Percentiles rank a stretch among this genome's conserved stretches.
Evolutionary conservation across 371 early-diverging fungal species (phyloP).

Genomic region (Rozella allomycis): DNA sequence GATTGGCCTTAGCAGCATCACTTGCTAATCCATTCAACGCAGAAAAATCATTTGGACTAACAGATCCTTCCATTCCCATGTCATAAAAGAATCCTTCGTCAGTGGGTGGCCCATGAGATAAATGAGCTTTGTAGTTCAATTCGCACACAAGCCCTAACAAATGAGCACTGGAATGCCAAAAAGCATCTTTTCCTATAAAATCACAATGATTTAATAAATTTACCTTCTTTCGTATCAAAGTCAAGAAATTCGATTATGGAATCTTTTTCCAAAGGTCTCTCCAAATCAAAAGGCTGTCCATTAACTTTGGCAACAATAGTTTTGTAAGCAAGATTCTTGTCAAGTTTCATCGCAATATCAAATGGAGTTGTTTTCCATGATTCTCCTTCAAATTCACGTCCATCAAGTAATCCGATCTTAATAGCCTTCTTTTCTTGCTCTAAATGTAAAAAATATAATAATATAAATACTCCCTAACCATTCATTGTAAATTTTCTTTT

Average conservation of each 20-base stretch:
- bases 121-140: conserved; percentile 80
- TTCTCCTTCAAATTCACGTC: conserved; percentile 50
- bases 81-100: conserved; percentile 99
- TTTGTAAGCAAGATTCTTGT: conserved; percentile 73
- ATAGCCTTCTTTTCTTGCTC: conserved; percentile 37
- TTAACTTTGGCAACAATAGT: conserved; percentile 82
- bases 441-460: conserved; percentile 1
- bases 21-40: conserved; percentile 56
- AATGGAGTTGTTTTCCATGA: conserved; percentile 96
- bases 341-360: conserved; percentile 64
- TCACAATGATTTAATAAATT: background rate
- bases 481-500: conserved; percentile 55
- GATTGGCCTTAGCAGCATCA: conserved; percentile 83
- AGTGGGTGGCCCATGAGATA: conserved; percentile 95
- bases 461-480: conserved; percentile 39
- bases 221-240: conserved; percentile 83
- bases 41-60: conserved; percentile 60
- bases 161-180: conserved; percentile 99
- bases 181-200: conserved; percentile 51
- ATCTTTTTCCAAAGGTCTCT: conserved; percentile 59
- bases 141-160: conserved; percentile 96
- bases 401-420: conserved; percentile 75
- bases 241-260: conserved; percentile 75
- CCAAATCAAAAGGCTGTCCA: conserved; percentile 79
- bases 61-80: conserved; percentile 56